Conservation (phyloP, 148 eudicot genomes). For the Chenopodium album region DNA sequence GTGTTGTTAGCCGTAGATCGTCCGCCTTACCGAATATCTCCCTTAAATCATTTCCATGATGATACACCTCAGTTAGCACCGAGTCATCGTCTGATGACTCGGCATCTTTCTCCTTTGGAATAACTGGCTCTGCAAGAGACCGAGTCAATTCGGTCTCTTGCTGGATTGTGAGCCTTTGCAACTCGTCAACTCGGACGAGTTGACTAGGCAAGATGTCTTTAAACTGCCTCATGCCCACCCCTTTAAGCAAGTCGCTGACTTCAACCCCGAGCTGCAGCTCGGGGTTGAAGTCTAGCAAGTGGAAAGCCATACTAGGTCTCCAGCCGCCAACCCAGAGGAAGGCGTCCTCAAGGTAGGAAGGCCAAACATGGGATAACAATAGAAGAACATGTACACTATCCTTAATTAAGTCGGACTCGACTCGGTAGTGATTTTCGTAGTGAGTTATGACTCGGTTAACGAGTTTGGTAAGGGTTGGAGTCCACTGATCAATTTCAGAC, state of each 20-base stretch:
- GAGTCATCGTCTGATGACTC: background rate
- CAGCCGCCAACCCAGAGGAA: slow-evolving; percentile 76
- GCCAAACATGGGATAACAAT: slow-evolving; percentile 55
- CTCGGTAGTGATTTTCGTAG: slow-evolving; percentile 48
- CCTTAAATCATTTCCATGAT: slow-evolving; percentile 14
- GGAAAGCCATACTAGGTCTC: slow-evolving; percentile 57
- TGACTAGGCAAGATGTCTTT: slow-evolving; percentile 49
- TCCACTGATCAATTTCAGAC: background rate
- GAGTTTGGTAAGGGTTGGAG: slow-evolving; percentile 7
- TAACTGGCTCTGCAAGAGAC: background rate
- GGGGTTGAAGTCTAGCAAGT: slow-evolving; percentile 57
- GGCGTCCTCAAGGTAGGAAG: slow-evolving; percentile 51
- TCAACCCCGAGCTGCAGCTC: slow-evolving; percentile 43
- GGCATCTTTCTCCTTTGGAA: background rate
- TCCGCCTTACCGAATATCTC: slow-evolving; percentile 41
- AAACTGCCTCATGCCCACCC: slow-evolving; percentile 35
- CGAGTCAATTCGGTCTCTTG: slow-evolving; percentile 53
- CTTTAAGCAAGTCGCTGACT: slow-evolving; percentile 43
- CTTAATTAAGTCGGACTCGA: slow-evolving; percentile 34
- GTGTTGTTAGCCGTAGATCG: slow-evolving; percentile 48
- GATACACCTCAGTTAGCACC: slow-evolving; percentile 18
- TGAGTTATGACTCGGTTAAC: slow-evolving; percentile 41
- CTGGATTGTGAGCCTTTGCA: slow-evolving; percentile 39
- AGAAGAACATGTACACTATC: slow-evolving; percentile 39
- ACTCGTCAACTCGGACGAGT: slow-evolving; percentile 39